These are phyloP conservation scores for Microstegium vimineum DNA, from an alignment of 176 grass and related monocot species.

Conservation along the genomic window DNA sequence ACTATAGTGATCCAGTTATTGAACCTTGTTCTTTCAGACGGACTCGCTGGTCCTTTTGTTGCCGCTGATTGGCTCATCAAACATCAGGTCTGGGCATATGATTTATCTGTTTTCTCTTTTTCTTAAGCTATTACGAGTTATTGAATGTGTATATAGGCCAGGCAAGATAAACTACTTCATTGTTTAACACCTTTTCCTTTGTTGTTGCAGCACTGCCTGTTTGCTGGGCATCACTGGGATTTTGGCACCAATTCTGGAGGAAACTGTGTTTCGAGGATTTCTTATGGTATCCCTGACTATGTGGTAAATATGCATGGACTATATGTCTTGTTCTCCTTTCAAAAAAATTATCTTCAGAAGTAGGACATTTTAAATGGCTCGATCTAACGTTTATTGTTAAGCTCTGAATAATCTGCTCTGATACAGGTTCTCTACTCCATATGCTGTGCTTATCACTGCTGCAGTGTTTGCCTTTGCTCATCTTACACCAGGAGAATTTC, in stretches of 20 bases:
- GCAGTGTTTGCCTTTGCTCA: constrained; percentile 84
- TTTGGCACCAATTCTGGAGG: constrained; percentile 89
- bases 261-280: constrained; percentile 95
- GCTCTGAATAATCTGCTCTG: neutral
- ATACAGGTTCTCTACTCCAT: constrained; percentile 81
- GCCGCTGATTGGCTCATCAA: constrained; percentile 85
- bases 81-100: constrained; percentile 46
- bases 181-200: constrained; percentile 4
- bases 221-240: constrained; percentile 79
- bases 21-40: constrained; percentile 56
- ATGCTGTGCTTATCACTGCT: constrained; percentile 72
- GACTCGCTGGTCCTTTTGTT: constrained; percentile 75
- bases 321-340: neutral
- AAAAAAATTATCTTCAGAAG: neutral
- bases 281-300: constrained; percentile 86
- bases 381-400: constrained; percentile 8
- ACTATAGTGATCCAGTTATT: constrained; percentile 14
- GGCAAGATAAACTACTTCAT: constrained; percentile 10
- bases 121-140: neutral
- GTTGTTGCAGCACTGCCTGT: constrained; percentile 61
- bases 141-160: neutral
- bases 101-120: neutral
- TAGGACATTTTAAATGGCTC: neutral
- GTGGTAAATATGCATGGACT: constrained; percentile 45
- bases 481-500: constrained; percentile 92